Evolutionary conservation across 75 land plant genomes (phyloP).

Genomic region (Pseudotsuga menziesii): DNA sequence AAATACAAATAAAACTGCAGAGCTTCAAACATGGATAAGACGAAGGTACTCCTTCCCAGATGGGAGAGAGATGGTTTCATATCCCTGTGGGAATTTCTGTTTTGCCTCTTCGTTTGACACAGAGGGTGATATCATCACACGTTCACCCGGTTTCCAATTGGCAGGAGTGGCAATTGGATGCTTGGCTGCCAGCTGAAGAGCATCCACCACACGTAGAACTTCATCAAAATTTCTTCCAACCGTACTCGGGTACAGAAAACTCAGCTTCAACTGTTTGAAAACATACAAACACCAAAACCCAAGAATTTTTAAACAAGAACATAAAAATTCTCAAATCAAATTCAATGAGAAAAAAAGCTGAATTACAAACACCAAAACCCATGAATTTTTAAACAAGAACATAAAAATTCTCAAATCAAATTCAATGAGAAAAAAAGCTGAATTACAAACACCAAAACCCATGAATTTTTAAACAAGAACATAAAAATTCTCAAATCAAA

Average conservation of each 20-base stretch:
- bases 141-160: conserved; percentile 90
- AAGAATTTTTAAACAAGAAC: too few relatives aligned
- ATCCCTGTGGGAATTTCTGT: conserved; percentile 68
- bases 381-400: too few relatives aligned
- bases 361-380: too few relatives aligned
- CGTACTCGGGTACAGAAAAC: conserved; percentile 82
- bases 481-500: too few relatives aligned
- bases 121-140: conserved; percentile 71
- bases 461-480: too few relatives aligned
- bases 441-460: too few relatives aligned
- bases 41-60: conserved; percentile 81
- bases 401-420: too few relatives aligned
- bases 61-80: conserved; percentile 58
- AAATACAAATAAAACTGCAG: too few relatives aligned
- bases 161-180: conserved; percentile 84
- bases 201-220: conserved; percentile 78
- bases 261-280: conserved; percentile 57
- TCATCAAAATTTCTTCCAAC: conserved; percentile 94
- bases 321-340: too few relatives aligned
- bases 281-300: too few relatives aligned
- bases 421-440: too few relatives aligned
- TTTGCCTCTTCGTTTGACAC: conserved; percentile 78
- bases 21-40: not conserved
- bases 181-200: conserved; percentile 68
- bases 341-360: too few relatives aligned